Percentiles rank a stretch among this genome's conserved stretches.
These are phyloP conservation scores for Chimonanthus salicifolius DNA, from an alignment of 164 flowering plant species.

Conservation along the genomic window DNA sequence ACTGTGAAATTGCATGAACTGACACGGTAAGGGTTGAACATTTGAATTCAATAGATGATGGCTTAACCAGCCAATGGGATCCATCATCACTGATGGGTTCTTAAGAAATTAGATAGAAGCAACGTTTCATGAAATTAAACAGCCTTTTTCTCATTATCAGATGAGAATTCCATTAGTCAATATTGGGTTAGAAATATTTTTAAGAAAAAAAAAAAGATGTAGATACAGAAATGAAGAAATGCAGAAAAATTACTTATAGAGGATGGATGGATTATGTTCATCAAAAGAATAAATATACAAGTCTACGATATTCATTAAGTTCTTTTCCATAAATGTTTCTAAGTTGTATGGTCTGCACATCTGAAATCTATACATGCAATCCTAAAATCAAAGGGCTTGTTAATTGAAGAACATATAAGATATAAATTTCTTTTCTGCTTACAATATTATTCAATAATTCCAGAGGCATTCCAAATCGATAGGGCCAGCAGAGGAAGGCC, in stretches of 20 bases:
- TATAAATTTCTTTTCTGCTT: not conserved
- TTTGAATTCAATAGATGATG: no score
- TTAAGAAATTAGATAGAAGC: no score
- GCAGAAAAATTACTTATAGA: slow-evolving; percentile 2
- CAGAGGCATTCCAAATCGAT: slow-evolving; percentile 36
- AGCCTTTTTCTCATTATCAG: no score
- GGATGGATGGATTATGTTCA: slow-evolving; percentile 7
- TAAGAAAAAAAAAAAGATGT: no score
- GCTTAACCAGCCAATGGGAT: no score
- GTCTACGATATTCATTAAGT: not conserved
- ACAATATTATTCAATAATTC: slow-evolving; percentile 27
- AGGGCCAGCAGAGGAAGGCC: slow-evolving; percentile 21
- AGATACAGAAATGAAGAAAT: not conserved
- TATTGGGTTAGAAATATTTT: no score
- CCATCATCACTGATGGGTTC: no score
- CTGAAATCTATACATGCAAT: slow-evolving; percentile 18
- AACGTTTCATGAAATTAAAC: no score
- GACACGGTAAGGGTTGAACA: no score
- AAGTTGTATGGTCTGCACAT: slow-evolving; percentile 9
- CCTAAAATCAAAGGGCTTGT: not conserved
- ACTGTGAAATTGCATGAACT: no score
- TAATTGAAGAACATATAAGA: not conserved
- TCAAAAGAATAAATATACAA: slow-evolving; percentile 15
- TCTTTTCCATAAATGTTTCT: not conserved
- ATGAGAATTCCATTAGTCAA: no score